Evolutionary conservation across 163 green algal genomes (phyloP), one percentile per base, ranked within the genome.

Genomic region (Prototheca wickerhamii): DNA sequence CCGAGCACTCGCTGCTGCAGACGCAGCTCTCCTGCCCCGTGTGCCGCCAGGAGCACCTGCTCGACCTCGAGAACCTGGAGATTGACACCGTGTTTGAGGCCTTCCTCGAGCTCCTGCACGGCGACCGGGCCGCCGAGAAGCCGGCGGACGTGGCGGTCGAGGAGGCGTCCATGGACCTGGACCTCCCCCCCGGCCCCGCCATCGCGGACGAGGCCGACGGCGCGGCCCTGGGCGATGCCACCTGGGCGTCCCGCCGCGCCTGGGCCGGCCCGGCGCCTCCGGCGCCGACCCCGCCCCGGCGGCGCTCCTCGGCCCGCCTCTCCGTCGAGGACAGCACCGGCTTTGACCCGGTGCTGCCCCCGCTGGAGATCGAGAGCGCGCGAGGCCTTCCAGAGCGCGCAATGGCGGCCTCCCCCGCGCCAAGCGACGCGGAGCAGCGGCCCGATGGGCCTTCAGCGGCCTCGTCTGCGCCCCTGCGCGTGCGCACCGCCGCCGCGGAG

Each of bases 41-140:
- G 6, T 95, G 88, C 82, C 76, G 87, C 25, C 86, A 88, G 70
- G 72, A 83, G 3, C 85, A 94, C 59, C 53, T 88, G 18, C 73
- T 91, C 12, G 74, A 93, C 61, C 69, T 94, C 10, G 85, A 93
- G 65, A 68, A 66, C 3, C 75, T 95, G 28, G 69, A 82, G 26
- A 79, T 91, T 12, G 88, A 95, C 67, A 58, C 67, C 0, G 76
- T 84, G 60, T 77, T 94, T 43, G 69, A 71, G 6, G 68, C 68
- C 31, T 91, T 88, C 69, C 73, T 91, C 4, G 58, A 60, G 7
- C 40, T 65, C 26, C 75, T 85, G 37, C 63, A 74, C 32, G 20
- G 32, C 4, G 32, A 65, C 56, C 33, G 50, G 33, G 43, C 23
- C 3, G 40, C 8, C 32, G 29, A 65, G 56, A 30, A 46, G 44